Evolutionary conservation across 1,284 basidiomycete genomes (phyloP).

Genomic region (Cryptococcus sp.): DNA sequence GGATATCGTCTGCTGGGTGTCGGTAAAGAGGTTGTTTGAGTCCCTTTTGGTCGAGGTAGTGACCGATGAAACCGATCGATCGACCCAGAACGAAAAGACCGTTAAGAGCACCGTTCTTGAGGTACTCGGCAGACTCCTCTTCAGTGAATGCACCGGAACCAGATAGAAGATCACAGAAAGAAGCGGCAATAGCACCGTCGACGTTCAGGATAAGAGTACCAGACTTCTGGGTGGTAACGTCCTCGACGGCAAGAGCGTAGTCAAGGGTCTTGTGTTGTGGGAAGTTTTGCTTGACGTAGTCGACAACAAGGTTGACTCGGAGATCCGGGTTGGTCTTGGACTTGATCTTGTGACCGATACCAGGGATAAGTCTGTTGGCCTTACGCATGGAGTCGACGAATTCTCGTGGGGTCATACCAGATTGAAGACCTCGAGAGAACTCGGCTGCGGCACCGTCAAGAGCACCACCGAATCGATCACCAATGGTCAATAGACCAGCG

Average conservation of each 20-base stretch:
- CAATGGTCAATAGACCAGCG: conserved; percentile 94
- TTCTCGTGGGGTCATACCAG: conserved; percentile 89
- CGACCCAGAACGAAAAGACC: conserved; percentile 96
- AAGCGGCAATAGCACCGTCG: conserved; percentile 95
- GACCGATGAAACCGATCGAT: conserved; percentile 80
- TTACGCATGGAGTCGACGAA: conserved; percentile 96
- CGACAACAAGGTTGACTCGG: conserved; percentile 96
- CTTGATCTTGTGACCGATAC: conserved; percentile 99
- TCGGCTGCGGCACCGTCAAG: conserved; percentile 94
- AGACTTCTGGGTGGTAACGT: conserved; percentile 96
- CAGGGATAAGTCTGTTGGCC: conserved; percentile 91
- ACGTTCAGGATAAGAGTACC: conserved; percentile 92
- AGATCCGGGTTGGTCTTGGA: conserved; percentile 95
- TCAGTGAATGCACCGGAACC: conserved; percentile 91
- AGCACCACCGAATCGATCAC: conserved; percentile 98
- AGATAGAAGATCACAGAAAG: conserved; percentile 91
- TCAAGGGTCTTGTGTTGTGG: conserved; percentile 84
- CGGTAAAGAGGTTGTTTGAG: conserved; percentile 87
- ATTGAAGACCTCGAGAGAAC: conserved; percentile 87
- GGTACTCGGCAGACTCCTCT: conserved; percentile 96
- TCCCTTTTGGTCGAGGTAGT: conserved; percentile 75
- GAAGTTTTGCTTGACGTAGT: conserved; percentile 94
- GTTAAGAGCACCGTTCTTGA: conserved; percentile 72
- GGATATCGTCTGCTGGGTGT: conserved; percentile 4
- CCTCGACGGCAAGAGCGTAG: conserved; percentile 97